These are phyloP conservation scores for Aegilops tauschii DNA, from an alignment of 176 grass and related monocot species.

Conservation along the genomic window DNA sequence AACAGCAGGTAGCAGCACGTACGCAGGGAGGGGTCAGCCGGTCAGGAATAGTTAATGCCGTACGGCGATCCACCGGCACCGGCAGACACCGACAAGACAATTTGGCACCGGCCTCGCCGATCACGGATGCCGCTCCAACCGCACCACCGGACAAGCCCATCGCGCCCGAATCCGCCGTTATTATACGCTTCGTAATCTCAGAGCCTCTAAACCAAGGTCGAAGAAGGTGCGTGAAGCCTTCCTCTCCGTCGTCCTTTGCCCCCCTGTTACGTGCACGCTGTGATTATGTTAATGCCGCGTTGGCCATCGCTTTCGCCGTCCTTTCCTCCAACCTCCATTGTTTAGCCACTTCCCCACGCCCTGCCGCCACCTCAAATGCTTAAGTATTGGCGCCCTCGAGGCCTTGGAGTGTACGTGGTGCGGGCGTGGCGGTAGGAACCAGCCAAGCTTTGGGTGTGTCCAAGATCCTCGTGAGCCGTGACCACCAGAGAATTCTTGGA, in stretches of 20 bases:
- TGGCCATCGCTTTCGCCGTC: conserved; percentile 25
- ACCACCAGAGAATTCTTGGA: background rate
- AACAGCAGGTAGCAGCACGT: conserved; percentile 42
- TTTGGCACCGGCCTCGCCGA: conserved; percentile 11
- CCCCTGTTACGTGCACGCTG: background rate
- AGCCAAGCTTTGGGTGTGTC: background rate
- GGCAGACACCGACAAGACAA: conserved; percentile 32
- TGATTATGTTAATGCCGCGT: conserved; percentile 13
- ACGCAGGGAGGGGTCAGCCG: background rate
- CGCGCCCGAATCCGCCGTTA: conserved; percentile 6
- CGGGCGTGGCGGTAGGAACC: conserved; percentile 2
- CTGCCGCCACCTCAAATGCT: background rate
- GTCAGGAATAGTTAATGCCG: conserved; percentile 14
- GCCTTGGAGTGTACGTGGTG: background rate
- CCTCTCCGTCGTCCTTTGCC: background rate
- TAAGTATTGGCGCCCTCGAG: conserved; percentile 9
- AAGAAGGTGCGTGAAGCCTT: conserved; percentile 23
- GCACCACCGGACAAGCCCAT: conserved; percentile 20
- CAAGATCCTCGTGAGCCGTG: background rate
- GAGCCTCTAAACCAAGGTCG: background rate
- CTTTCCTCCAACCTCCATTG: conserved; percentile 36
- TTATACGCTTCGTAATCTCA: background rate
- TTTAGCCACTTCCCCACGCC: conserved; percentile 22
- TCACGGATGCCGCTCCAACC: conserved; percentile 39
- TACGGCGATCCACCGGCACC: conserved; percentile 31